Conservation (phyloP, 164 flowering plant species). For the Magnolia kwangsiensis region DNA sequence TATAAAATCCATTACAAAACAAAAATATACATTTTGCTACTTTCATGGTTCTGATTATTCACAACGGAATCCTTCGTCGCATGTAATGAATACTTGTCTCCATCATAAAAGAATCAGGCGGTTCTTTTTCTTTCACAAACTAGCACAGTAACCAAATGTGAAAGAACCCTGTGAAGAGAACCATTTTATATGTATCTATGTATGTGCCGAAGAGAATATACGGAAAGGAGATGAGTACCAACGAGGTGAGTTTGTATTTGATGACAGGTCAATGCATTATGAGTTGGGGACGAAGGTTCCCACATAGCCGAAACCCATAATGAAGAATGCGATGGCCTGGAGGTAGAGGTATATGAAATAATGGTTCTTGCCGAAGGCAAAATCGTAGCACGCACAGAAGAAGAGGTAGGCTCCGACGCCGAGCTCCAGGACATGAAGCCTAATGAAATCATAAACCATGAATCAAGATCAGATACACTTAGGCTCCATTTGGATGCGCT, state of each 20-base stretch:
- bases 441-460: slow-evolving; percentile 19
- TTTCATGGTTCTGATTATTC: slow-evolving; percentile 11
- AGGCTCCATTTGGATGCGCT: not conserved
- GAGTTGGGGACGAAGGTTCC: slow-evolving; percentile 71
- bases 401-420: slow-evolving; percentile 53
- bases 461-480: not conserved
- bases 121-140: slow-evolving; percentile 2
- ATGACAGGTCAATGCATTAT: not conserved
- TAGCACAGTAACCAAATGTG: slow-evolving; percentile 9
- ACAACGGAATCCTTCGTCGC: slow-evolving; percentile 12
- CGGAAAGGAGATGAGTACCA: slow-evolving; percentile 4
- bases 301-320: slow-evolving; percentile 66
- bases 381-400: slow-evolving; percentile 62
- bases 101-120: slow-evolving; percentile 10
- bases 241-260: not conserved
- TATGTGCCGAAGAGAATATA: not conserved
- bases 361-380: slow-evolving; percentile 53
- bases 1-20: not conserved
- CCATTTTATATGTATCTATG: not conserved
- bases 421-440: slow-evolving; percentile 61
- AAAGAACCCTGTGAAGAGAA: slow-evolving; percentile 6
- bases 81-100: slow-evolving; percentile 4
- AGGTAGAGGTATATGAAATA: slow-evolving; percentile 61
- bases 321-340: slow-evolving; percentile 73
- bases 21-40: slow-evolving; percentile 5